Conservation (phyloP, 495 filamentous ascomycete species). For the Daldinia loculata region DNA sequence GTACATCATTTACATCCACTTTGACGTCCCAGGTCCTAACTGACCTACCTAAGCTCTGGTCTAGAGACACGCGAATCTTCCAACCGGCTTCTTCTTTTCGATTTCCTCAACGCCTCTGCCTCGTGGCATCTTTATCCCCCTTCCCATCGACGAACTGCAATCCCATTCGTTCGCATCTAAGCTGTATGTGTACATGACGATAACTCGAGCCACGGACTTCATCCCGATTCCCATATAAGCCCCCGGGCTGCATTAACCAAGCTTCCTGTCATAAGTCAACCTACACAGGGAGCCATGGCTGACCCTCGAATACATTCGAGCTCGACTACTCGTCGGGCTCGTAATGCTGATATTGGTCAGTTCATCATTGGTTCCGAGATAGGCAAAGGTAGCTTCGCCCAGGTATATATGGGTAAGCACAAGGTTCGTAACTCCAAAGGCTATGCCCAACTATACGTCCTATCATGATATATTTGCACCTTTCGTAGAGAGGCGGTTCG, state of each 20-base stretch:
- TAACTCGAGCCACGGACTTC: conserved; percentile 50
- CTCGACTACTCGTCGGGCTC: conserved; percentile 50
- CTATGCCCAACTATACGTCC: neutral
- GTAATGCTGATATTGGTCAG: conserved; percentile 70
- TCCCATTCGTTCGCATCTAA: conserved; percentile 26
- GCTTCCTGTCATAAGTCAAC: conserved; percentile 56
- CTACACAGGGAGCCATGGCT: conserved; percentile 58
- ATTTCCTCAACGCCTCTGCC: conserved; percentile 34
- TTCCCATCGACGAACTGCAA: conserved; percentile 26
- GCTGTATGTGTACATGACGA: conserved; percentile 58
- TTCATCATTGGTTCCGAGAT: conserved; percentile 85
- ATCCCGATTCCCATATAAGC: conserved; percentile 55
- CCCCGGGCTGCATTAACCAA: conserved; percentile 54
- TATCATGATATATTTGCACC: conserved; percentile 15
- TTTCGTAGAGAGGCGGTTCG: conserved; percentile 2
- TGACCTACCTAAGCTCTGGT: conserved; percentile 23
- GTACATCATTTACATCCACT: conserved; percentile 49
- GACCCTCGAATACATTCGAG: conserved; percentile 46
- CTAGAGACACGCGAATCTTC: conserved; percentile 40
- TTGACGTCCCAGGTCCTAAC: conserved; percentile 42
- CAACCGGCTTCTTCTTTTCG: conserved; percentile 30
- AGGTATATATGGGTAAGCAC: conserved; percentile 86
- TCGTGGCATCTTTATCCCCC: conserved; percentile 34
- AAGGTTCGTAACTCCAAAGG: conserved; percentile 66
- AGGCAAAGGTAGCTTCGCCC: conserved; percentile 94